Percentiles rank a stretch among this genome's conserved stretches.
These are phyloP conservation scores for Pythium apleroticum DNA, from an alignment of 352 stramenopile genomes.

Conservation along the genomic window DNA sequence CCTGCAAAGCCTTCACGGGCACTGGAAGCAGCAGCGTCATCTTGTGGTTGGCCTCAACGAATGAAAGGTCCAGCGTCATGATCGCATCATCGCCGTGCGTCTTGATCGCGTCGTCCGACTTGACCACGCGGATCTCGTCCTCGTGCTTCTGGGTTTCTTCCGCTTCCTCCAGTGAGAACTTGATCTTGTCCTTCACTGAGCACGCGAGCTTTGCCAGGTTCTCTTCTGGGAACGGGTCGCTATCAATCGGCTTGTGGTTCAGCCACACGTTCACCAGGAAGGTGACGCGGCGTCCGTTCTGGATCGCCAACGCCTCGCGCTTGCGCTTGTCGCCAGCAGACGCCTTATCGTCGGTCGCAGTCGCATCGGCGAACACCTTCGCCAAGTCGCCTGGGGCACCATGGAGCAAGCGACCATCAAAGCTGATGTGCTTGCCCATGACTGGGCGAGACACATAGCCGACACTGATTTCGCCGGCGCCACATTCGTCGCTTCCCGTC, in stretches of 20 bases:
- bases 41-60: conserved; percentile 25
- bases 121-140: conserved; percentile 16
- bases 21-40: conserved; percentile 29
- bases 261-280: conserved; percentile 72
- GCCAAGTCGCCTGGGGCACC: conserved; percentile 52
- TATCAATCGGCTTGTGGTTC: conserved; percentile 54
- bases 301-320: conserved; percentile 7
- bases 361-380: conserved; percentile 24
- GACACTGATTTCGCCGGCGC: conserved; percentile 35
- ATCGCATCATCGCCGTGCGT: conserved; percentile 23
- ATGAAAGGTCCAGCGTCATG: conserved; percentile 30
- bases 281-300: conserved; percentile 50
- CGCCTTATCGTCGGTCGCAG: conserved; percentile 14
- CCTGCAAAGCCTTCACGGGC: conserved; percentile 19
- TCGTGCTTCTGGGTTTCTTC: conserved; percentile 20
- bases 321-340: conserved; percentile 22
- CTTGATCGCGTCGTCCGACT: conserved; percentile 19
- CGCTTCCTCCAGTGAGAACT: conserved; percentile 25
- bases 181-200: conserved; percentile 11
- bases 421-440: conserved; percentile 69
- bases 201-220: conserved; percentile 25
- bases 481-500: conserved; percentile 35
- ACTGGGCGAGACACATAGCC: conserved; percentile 34
- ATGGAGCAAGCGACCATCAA: conserved; percentile 68
- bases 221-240: conserved; percentile 33